Evolutionary conservation across 2,329 filamentous ascomycete species (phyloP), one percentile per base, ranked within the genome.

Genomic region (Colletotrichum costaricense): DNA sequence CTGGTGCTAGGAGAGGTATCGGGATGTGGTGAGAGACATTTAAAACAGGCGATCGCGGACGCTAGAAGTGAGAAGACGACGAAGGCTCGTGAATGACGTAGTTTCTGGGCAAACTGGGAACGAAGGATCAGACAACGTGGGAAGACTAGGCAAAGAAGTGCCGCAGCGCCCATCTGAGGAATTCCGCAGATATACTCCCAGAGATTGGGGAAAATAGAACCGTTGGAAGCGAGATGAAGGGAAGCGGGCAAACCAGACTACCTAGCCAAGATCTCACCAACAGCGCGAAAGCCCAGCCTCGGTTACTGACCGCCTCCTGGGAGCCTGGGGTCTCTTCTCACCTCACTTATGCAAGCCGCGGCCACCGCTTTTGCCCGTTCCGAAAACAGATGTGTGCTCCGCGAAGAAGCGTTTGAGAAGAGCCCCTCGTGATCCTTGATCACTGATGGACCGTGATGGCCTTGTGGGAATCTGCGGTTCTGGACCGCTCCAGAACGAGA

Each of bases 401-500:
- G 67, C 38, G 66, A 24, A 19, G n/a, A n/a, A 16, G 16, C 22
- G 38, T 22, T 65, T 3, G 35, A 33, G 46, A 63, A 26, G 16
- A 6, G 64, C 54, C 54, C 59, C 62, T 49, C 67, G 60, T 66
- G 67, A 73, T 55, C 38, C 38, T 42, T 14, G 9, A n/a, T 14
- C 38, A n/a, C 14, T 42, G 16, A 30, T 42, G 4, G 33, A 2
- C 42, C 30, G 28, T n/a, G 38, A 42, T 42, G 38, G 38, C 7
- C 38, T 42, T 19, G 6, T 6, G 38, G 9, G 63, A 55, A 22
- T 24, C 49, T 52, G 58, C 30, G 30, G 3, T 38, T 62, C 42
- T 73, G 46, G 70, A 70, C 22, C 70, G 70, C 26, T 70, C 67
- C 56, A 73, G 60, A 70, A 19, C 19, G 8, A n/a, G 42, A 42